phyloP scores from a whole-genome alignment of 2,329 filamentous ascomycete genomes.

The Periglandula ipomoeae region DNA sequence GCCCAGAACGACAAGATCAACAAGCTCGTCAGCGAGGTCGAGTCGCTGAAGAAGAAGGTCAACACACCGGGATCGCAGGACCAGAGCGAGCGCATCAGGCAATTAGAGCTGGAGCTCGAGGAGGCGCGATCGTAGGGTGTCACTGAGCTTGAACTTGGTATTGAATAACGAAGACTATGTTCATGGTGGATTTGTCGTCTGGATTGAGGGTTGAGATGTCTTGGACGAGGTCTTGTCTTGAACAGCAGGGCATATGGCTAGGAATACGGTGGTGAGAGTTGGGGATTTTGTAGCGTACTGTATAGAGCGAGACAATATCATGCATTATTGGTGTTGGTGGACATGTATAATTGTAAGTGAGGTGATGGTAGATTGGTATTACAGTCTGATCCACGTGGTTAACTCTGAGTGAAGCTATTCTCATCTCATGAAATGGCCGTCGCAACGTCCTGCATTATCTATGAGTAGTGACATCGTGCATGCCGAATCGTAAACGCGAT shows the following conservation, averaged over 20 bases:
- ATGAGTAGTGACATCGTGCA: too few species aligned
- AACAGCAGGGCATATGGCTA: neutral
- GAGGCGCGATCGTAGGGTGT: slow-evolving; percentile 44
- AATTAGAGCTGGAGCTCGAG: slow-evolving; percentile 59
- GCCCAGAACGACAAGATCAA: slow-evolving; percentile 70
- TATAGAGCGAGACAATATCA: slow-evolving; percentile 2
- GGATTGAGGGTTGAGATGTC: too few species aligned
- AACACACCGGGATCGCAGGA: slow-evolving; percentile 41
- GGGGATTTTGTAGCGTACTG: slow-evolving; percentile 3
- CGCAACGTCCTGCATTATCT: too few species aligned
- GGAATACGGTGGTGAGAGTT: neutral
- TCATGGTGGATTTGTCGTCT: neutral
- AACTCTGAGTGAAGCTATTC: too few species aligned
- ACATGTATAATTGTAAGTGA: neutral
- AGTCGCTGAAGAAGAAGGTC: slow-evolving; percentile 70
- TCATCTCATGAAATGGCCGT: too few species aligned
- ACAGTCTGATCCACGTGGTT: too few species aligned
- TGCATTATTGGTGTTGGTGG: neutral
- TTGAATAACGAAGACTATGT: too few species aligned
- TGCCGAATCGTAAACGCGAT: too few species aligned
- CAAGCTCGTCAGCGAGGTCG: slow-evolving; percentile 62
- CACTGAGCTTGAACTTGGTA: neutral
- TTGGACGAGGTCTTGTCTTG: neutral
- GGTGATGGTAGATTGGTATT: too few species aligned
- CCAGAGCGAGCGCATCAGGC: slow-evolving; percentile 59